Conservation (phyloP, 108 stramenopile species). For the Skeletonema grethae region DNA sequence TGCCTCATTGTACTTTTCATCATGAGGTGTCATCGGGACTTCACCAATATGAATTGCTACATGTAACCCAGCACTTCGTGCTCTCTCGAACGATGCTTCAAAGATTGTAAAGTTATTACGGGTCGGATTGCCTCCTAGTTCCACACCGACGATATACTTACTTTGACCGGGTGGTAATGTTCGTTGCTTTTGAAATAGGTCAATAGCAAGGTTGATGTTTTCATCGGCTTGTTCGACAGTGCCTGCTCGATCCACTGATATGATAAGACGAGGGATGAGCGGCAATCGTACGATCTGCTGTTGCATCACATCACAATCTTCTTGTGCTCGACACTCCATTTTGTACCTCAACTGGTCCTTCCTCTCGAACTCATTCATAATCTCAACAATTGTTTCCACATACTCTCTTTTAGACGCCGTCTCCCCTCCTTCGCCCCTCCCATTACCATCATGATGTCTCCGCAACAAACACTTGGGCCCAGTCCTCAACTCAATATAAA, state of each 20-base stretch:
- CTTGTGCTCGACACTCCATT: background rate
- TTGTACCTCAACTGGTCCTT: slow-evolving; percentile 40
- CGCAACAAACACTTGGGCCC: slow-evolving; percentile 71
- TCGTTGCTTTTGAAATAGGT: slow-evolving; percentile 10
- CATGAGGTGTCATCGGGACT: slow-evolving; percentile 37
- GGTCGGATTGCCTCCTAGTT: slow-evolving; percentile 91
- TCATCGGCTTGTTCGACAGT: slow-evolving; percentile 44
- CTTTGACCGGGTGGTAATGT: slow-evolving; percentile 11
- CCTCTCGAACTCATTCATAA: slow-evolving; percentile 55
- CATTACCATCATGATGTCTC: background rate
- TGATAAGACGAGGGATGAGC: slow-evolving; percentile 61
- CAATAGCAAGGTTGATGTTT: slow-evolving; percentile 62
- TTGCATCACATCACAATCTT: background rate
- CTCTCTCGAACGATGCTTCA: slow-evolving; percentile 54
- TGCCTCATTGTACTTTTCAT: slow-evolving; percentile 33
- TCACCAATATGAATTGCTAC: slow-evolving; percentile 84
- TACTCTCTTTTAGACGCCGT: slow-evolving; percentile 57
- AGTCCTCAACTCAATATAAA: slow-evolving; percentile 84
- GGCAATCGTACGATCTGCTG: slow-evolving; percentile 31
- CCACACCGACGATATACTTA: slow-evolving; percentile 75
- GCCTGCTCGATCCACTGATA: slow-evolving; percentile 74
- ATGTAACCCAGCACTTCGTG: slow-evolving; percentile 55
- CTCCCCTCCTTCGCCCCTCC: background rate
- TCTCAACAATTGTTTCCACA: slow-evolving; percentile 58
- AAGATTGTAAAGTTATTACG: slow-evolving; percentile 55